phyloP scores from a whole-genome alignment of 441 rosid species.

The Mallotus japonicus region DNA sequence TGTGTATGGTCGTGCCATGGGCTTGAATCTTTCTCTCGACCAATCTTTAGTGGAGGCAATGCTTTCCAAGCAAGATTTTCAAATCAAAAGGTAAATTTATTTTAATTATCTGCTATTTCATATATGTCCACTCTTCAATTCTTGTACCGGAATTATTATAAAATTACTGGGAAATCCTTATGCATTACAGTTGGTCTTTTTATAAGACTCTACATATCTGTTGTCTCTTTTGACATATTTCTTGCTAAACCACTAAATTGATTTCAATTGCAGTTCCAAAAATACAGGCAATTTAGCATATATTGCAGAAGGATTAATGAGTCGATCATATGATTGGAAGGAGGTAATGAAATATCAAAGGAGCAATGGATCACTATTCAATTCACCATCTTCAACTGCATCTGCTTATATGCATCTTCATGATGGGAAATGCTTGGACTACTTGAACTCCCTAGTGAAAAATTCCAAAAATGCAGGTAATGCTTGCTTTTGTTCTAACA shows the following conservation, averaged over 20 bases:
- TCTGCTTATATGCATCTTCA: slow-evolving; percentile 4
- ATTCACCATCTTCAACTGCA: slow-evolving; percentile 7
- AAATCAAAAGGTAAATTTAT: not conserved
- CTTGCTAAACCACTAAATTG: too few species aligned
- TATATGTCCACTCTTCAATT: too few species aligned
- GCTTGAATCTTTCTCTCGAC: not conserved
- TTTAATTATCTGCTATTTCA: too few species aligned
- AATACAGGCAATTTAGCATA: too few species aligned
- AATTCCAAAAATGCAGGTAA: not conserved
- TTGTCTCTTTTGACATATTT: too few species aligned
- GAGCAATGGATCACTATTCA: not conserved
- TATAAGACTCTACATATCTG: too few species aligned
- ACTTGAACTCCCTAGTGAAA: not conserved
- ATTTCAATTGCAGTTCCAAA: too few species aligned
- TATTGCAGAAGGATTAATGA: slow-evolving; percentile 1
- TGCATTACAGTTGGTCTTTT: too few species aligned
- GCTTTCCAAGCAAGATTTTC: not conserved
- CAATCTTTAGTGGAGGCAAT: not conserved
- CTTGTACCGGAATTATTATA: too few species aligned
- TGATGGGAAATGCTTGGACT: not conserved
- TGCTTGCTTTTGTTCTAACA: not conserved
- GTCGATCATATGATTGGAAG: not conserved
- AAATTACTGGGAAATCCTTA: too few species aligned
- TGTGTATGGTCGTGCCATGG: not conserved
- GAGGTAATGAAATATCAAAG: slow-evolving; percentile 11